Evolutionary conservation across 306 rosid species (phyloP), one percentile per base, ranked within the genome.

Genomic region (Gastrolobium villosum): DNA sequence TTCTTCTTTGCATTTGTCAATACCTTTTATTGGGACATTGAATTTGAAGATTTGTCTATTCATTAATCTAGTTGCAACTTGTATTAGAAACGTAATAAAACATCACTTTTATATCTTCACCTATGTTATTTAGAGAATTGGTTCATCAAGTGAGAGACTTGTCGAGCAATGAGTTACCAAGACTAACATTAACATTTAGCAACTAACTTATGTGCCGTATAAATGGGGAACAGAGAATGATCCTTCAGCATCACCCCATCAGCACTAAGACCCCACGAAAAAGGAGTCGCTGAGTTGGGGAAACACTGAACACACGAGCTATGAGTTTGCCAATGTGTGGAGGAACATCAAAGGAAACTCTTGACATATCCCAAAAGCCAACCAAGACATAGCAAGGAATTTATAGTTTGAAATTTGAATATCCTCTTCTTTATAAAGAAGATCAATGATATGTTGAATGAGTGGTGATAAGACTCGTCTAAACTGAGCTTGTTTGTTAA

Each of bases 311-410:
- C 41, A 48, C 50, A 46, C 55, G n/a, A 20, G 26, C 71, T 65
- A 39, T 40, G 15, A 14, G 20, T 64, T 64, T 73, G 61, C 74
- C 39, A 15, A 66, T 30, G 30, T 59, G 52, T 30, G 70, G 54
- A 67, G 48, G 76, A 66, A 52, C 34, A 36, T 81, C 44, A 65
- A 56, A 56, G 37, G 15, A 35, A 57, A 39, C 84, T 59, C 56
- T 67, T 48, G 40, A 37, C 48, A 32, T 59, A 67, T 59, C 73
- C 71, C 66, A 60, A 81, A 60, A 81, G 73, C 66, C 77, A 68
- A 63, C 15, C 50, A 34, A 50, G 56, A 67, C 41, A 11, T 1
- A 20, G 26, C 26, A 20, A 1, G 26, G 26, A 20, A 20, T 20
- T 20, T 20, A 20, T 20, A 20, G 26, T 20, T 20, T 20, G 26